These are phyloP conservation scores for Botrytis fragariae DNA, from an alignment of 2,329 filamentous ascomycete species.

Conservation along the genomic window DNA sequence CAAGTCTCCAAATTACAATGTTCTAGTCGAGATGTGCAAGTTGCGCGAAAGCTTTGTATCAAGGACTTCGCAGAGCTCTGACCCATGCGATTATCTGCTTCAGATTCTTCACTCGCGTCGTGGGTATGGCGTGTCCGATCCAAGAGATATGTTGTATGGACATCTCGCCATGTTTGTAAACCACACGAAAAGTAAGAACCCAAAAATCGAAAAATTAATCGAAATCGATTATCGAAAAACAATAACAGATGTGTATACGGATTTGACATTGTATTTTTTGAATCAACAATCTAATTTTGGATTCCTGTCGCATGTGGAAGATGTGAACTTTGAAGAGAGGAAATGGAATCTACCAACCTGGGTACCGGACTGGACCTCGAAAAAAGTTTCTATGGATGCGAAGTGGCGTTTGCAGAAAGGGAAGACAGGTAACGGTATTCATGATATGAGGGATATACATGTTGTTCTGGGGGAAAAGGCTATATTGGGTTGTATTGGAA, in stretches of 20 bases:
- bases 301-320: neutral
- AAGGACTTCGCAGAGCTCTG: accelerated
- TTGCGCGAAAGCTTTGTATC: neutral
- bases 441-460: neutral
- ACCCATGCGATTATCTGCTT: neutral
- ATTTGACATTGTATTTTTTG: neutral
- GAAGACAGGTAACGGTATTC: too few relatives aligned
- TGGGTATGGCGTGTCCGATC: neutral
- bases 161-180: neutral
- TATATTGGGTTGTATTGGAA: neutral
- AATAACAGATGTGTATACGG: neutral
- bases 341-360: neutral
- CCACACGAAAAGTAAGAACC: accelerated
- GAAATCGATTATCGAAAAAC: neutral
- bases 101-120: neutral
- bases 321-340: neutral
- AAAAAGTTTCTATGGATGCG: neutral
- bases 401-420: neutral
- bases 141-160: neutral
- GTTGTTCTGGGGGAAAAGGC: neutral
- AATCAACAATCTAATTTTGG: neutral
- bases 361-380: neutral
- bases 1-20: too few relatives aligned
- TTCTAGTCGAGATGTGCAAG: accelerated
- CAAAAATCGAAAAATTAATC: neutral